phyloP scores from a whole-genome alignment of 495 filamentous ascomycete genomes.

The Penicillium paradoxum region DNA sequence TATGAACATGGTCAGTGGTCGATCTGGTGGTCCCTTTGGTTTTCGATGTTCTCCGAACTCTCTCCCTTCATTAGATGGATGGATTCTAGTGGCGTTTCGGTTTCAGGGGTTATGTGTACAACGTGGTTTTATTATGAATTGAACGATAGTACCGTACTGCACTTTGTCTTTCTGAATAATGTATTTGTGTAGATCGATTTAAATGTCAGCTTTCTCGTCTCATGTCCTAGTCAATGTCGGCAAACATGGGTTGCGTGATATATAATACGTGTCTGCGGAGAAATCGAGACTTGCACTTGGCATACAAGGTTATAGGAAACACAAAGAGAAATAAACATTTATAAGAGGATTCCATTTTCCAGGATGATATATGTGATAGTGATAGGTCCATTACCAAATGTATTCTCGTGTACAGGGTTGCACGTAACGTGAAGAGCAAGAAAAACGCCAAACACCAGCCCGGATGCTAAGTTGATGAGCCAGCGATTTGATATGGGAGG shows the following conservation, averaged over 20 bases:
- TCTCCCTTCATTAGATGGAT: slow-evolving; percentile 12
- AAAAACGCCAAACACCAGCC: slow-evolving; percentile 29
- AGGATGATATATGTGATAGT: slow-evolving; percentile 1
- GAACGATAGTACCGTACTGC: slow-evolving; percentile 14
- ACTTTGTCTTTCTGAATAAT: neutral
- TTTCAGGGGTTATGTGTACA: slow-evolving; percentile 17
- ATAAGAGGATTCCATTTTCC: slow-evolving; percentile 1
- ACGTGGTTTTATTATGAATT: slow-evolving; percentile 21
- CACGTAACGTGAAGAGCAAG: slow-evolving; percentile 15
- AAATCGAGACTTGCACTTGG: too few species aligned
- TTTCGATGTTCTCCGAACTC: slow-evolving; percentile 1
- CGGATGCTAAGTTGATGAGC: slow-evolving; percentile 25
- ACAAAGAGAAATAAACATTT: too few species aligned
- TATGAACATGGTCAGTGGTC: slow-evolving; percentile 25
- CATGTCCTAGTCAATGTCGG: too few species aligned
- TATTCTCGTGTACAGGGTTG: slow-evolving; percentile 12
- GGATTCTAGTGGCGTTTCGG: slow-evolving; percentile 12
- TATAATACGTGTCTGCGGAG: too few species aligned
- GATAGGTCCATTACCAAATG: slow-evolving; percentile 6
- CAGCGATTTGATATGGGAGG: slow-evolving; percentile 9
- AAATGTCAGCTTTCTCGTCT: too few species aligned
- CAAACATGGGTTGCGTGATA: too few species aligned
- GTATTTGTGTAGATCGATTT: too few species aligned
- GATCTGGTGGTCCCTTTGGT: slow-evolving; percentile 1
- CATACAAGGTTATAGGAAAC: too few species aligned